A percentile compares a stretch with the other conserved stretches of the same genome.
Conservation (phyloP, 2,329 filamentous ascomycete genomes). For the Hortaea werneckii region DNA sequence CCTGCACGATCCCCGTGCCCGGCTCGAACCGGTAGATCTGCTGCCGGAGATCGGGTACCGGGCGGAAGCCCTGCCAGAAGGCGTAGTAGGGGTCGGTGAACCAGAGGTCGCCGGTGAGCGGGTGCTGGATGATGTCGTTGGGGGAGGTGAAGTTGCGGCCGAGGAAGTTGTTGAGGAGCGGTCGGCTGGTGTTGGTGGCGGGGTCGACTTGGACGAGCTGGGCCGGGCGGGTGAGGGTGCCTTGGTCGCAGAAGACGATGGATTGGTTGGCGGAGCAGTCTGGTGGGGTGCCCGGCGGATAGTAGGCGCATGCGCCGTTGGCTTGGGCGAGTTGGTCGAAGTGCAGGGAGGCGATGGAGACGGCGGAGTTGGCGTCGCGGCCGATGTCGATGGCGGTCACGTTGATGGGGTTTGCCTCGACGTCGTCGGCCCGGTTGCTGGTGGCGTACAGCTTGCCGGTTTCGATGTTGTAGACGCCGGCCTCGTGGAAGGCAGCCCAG, state of each 20-base stretch:
- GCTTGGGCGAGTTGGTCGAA: conserved; percentile 18
- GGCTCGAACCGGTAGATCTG: conserved; percentile 51
- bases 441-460: conserved; percentile 35
- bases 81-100: conserved; percentile 44
- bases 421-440: conserved; percentile 26
- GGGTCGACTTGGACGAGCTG: conserved; percentile 21
- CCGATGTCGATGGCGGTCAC: conserved; percentile 23
- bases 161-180: conserved; percentile 48
- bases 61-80: conserved; percentile 34
- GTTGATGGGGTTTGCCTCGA: conserved; percentile 24
- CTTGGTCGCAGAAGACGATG: conserved; percentile 26
- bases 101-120: conserved; percentile 46
- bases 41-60: conserved; percentile 40
- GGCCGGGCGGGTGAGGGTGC: conserved; percentile 17
- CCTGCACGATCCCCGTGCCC: conserved; percentile 41
- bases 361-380: conserved; percentile 9
- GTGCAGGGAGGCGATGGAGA: conserved; percentile 14
- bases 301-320: conserved; percentile 23
- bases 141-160: conserved; percentile 53
- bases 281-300: conserved; percentile 19
- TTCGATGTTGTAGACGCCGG: conserved; percentile 24
- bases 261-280: conserved; percentile 22
- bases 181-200: conserved; percentile 14
- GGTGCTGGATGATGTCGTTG: conserved; percentile 48
- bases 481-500: conserved; percentile 31